phyloP scores from a whole-genome alignment of 192 early-diverging fungal genomes.

The Physocladia obscura region DNA sequence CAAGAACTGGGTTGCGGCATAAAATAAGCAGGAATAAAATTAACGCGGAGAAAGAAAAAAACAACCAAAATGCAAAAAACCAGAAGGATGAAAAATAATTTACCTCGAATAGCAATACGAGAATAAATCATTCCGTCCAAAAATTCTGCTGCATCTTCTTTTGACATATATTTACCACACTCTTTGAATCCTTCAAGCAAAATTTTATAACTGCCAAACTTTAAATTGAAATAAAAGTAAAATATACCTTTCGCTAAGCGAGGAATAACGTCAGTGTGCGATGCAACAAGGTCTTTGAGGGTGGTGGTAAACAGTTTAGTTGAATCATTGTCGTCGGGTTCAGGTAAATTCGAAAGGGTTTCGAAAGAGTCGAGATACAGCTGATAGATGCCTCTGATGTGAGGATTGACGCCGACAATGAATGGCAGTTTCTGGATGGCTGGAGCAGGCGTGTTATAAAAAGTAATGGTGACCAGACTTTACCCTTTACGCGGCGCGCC shows the following conservation, averaged over 20 bases:
- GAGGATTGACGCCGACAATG: constrained; percentile 95
- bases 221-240: neutral
- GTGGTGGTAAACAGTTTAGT: constrained; percentile 69
- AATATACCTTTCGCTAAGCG: constrained; percentile 76
- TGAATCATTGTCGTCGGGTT: constrained; percentile 52
- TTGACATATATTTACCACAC: constrained; percentile 84
- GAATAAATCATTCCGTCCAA: constrained; percentile 87
- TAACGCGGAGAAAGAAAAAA: neutral
- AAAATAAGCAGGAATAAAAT: neutral
- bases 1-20: constrained; percentile 66
- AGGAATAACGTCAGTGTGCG: constrained; percentile 85
- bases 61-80: neutral
- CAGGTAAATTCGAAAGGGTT: constrained; percentile 63
- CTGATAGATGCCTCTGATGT: constrained; percentile 79
- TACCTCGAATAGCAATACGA: constrained; percentile 83
- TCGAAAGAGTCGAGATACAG: constrained; percentile 68
- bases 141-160: constrained; percentile 66
- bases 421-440: constrained; percentile 89
- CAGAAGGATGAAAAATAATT: neutral
- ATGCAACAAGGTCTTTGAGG: constrained; percentile 70
- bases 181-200: constrained; percentile 87
- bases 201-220: too few relatives aligned
- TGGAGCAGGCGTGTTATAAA: too few relatives aligned
- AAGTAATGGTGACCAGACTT: neutral
- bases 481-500: constrained; percentile 77